Evolutionary conservation across 768 basidiomycete species (phyloP).

Genomic region (Boletus subparvulus): DNA sequence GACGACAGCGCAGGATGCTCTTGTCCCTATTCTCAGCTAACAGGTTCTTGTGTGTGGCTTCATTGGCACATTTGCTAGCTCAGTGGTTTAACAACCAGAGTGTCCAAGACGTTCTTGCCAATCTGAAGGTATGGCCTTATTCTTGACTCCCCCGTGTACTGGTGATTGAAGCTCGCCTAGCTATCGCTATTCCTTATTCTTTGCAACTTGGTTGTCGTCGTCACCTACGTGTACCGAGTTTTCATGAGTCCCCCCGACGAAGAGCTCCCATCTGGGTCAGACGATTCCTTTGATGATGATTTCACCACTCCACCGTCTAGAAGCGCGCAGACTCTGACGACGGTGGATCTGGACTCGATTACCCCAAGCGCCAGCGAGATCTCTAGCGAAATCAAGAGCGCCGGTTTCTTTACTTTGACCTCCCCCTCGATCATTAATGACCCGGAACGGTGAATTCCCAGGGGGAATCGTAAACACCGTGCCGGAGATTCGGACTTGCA

Average conservation of each 20-base stretch:
- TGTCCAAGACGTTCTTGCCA: background rate
- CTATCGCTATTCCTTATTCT: background rate
- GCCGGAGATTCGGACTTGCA: too few species aligned
- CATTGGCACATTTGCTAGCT: background rate
- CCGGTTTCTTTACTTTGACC: background rate
- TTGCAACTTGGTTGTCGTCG: slow-evolving; percentile 16
- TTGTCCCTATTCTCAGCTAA: slow-evolving; percentile 14
- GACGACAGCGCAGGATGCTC: slow-evolving; percentile 16
- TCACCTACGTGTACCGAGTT: slow-evolving; percentile 12
- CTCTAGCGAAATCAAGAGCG: background rate
- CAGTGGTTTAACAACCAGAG: background rate
- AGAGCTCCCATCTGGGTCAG: background rate
- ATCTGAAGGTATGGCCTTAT: background rate
- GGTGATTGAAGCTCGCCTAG: background rate
- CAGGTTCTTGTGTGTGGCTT: slow-evolving; percentile 3
- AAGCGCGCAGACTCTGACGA: background rate
- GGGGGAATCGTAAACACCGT: background rate
- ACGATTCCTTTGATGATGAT: background rate
- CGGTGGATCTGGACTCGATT: background rate
- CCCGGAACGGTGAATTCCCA: background rate
- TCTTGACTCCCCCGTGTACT: background rate
- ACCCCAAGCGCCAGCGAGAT: background rate
- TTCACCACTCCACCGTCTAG: slow-evolving; percentile 1
- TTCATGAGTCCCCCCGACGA: background rate
- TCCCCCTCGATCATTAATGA: background rate